phyloP scores from a whole-genome alignment of 768 basidiomycete genomes.

The Rhodocollybia butyracea region DNA sequence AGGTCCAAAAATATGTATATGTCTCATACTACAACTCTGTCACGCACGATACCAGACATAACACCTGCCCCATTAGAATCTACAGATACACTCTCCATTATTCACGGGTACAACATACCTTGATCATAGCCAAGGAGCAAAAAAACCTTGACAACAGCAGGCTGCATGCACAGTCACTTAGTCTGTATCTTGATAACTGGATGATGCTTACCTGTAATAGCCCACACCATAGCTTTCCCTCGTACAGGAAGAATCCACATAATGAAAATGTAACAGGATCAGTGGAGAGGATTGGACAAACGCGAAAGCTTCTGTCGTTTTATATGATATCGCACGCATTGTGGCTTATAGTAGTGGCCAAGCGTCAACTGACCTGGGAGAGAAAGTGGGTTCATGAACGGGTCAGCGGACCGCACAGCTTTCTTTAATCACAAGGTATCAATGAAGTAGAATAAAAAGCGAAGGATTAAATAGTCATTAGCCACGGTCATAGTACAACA shows the following conservation, averaged over 20 bases:
- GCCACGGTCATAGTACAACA: no score
- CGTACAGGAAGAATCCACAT: conserved; percentile 35
- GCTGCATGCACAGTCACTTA: conserved; percentile 16
- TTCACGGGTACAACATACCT: conserved; percentile 8
- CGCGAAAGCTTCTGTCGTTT: no score
- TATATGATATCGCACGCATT: no score
- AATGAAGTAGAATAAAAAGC: no score
- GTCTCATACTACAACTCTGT: no score
- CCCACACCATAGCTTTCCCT: conserved; percentile 36
- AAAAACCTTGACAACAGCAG: conserved; percentile 39
- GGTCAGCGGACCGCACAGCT: no score
- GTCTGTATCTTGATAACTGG: not conserved
- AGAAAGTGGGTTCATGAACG: no score
- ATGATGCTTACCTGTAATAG: conserved; percentile 28
- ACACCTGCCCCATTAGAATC: conserved; percentile 17
- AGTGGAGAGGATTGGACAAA: no score
- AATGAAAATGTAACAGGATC: not conserved
- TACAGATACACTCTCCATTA: not conserved
- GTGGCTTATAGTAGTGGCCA: no score
- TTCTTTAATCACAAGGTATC: no score
- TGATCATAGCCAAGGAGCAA: conserved; percentile 35
- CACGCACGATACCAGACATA: conserved; percentile 36
- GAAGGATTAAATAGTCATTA: no score
- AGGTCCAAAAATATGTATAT: not conserved
- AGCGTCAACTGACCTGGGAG: no score